phyloP scores from a whole-genome alignment of 139 green algal species.

The Zygnema cylindricum region DNA sequence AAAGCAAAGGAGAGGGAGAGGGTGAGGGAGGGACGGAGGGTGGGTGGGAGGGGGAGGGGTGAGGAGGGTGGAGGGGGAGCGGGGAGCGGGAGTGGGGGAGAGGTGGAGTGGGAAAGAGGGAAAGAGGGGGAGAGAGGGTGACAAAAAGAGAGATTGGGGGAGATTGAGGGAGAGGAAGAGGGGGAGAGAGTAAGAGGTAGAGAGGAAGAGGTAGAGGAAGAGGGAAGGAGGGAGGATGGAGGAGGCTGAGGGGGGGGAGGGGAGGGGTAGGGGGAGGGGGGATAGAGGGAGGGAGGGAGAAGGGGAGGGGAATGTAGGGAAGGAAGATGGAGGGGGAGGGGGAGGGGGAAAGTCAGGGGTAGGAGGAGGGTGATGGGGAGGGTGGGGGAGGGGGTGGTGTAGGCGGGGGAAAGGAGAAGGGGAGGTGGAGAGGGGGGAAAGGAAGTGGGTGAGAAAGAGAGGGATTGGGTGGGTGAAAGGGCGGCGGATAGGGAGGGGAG shows the following conservation, averaged over 20 bases:
- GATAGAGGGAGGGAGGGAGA: background rate
- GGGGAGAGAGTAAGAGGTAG: background rate
- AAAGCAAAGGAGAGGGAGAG: background rate
- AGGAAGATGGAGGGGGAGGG: background rate
- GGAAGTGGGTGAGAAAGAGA: too few species aligned
- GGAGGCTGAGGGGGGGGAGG: background rate
- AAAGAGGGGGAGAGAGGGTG: background rate
- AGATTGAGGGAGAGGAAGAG: background rate
- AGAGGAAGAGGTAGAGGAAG: constrained; percentile 3
- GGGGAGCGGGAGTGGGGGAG: background rate
- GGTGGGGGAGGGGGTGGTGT: too few species aligned
- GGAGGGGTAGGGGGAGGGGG: background rate
- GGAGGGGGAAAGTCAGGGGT: background rate
- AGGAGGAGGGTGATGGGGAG: too few species aligned
- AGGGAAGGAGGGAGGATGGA: background rate
- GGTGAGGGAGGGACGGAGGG: background rate
- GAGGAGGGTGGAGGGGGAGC: background rate
- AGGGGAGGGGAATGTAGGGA: background rate
- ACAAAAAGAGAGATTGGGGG: background rate
- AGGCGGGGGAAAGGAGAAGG: too few species aligned
- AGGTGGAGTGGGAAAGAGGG: background rate
- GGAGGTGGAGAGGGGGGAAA: too few species aligned
- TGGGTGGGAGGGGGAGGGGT: background rate
- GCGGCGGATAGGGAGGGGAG: too few species aligned
- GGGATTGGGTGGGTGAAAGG: too few species aligned